Conservation (phyloP, 2,329 filamentous ascomycete genomes). For the Pseudogymnoascus destructans region DNA sequence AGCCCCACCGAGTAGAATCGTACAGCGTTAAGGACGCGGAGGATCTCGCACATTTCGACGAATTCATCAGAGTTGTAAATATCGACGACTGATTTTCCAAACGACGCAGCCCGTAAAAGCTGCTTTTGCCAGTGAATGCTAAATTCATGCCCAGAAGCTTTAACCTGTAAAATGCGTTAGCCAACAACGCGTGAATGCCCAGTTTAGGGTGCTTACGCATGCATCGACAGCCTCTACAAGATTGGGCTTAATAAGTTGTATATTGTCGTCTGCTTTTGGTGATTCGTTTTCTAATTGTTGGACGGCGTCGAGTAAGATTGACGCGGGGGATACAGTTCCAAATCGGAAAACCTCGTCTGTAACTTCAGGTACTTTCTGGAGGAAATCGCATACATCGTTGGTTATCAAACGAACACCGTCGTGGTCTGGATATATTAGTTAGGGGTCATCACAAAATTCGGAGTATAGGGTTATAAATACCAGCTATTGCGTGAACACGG, state of each 20-base stretch:
- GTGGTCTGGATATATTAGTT: slow-evolving; percentile 34
- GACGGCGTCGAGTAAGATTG: slow-evolving; percentile 85
- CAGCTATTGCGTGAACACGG: slow-evolving; percentile 76
- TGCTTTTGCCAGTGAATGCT: slow-evolving; percentile 88
- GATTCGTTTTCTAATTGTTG: slow-evolving; percentile 86
- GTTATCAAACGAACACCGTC: slow-evolving; percentile 87
- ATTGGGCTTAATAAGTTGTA: slow-evolving; percentile 79
- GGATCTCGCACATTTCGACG: slow-evolving; percentile 91
- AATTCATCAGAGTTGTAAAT: slow-evolving; percentile 98
- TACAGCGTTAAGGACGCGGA: slow-evolving; percentile 84
- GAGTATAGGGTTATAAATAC: slow-evolving; percentile 31
- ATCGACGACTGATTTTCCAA: slow-evolving; percentile 93
- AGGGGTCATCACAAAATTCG: not conserved
- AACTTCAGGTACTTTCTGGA: slow-evolving; percentile 83
- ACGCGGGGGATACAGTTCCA: slow-evolving; percentile 76
- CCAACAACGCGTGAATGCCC: not conserved
- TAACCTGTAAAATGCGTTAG: slow-evolving; percentile 35
- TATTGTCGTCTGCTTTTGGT: slow-evolving; percentile 94
- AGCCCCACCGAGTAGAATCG: slow-evolving; percentile 85
- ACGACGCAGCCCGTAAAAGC: slow-evolving; percentile 88
- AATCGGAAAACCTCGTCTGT: slow-evolving; percentile 82
- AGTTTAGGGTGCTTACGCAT: slow-evolving; percentile 38
- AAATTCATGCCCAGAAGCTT: slow-evolving; percentile 86
- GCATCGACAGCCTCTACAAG: slow-evolving; percentile 87
- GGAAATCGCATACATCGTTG: slow-evolving; percentile 89